Evolutionary conservation across 176 grass and related monocot species (phyloP).

Genomic region (Chloris gayana): DNA sequence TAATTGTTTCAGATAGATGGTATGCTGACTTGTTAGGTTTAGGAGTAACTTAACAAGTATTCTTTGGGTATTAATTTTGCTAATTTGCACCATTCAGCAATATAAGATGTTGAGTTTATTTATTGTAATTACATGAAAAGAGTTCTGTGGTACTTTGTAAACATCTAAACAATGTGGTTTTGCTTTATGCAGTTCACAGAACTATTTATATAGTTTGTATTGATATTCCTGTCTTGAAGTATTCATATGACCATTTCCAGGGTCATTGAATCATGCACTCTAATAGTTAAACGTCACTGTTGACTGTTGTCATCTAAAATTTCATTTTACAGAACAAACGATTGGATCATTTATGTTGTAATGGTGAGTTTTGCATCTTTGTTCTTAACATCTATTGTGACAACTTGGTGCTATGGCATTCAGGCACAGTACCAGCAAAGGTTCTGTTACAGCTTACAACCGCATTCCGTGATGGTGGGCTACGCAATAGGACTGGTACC

Average conservation of each 20-base stretch:
- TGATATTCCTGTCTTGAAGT: slow-evolving; percentile 10
- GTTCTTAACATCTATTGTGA: slow-evolving; percentile 35
- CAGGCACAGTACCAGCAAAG: slow-evolving; percentile 93
- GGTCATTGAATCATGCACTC: slow-evolving; percentile 5
- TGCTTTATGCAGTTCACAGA: slow-evolving; percentile 1
- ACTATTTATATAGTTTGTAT: neutral
- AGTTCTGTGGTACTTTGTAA: neutral
- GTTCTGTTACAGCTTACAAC: slow-evolving; percentile 84
- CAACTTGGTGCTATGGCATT: slow-evolving; percentile 23
- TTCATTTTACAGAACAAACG: neutral
- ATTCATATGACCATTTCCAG: slow-evolving; percentile 9
- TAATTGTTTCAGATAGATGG: neutral
- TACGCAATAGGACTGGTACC: slow-evolving; percentile 63
- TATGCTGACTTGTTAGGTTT: neutral
- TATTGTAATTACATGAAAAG: neutral
- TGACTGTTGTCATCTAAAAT: slow-evolving; percentile 14
- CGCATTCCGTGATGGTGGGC: slow-evolving; percentile 78
- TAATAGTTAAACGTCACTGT: neutral
- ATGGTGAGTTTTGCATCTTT: slow-evolving; percentile 26
- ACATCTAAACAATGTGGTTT: slow-evolving; percentile 3
- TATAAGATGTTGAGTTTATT: neutral
- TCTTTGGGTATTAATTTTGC: slow-evolving; percentile 3
- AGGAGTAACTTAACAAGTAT: neutral
- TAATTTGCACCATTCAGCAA: neutral
- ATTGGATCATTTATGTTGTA: slow-evolving; percentile 3